A percentile compares a stretch with the other conserved stretches of the same genome.
Evolutionary conservation across 1,139 yeast genomes (phyloP).

Genomic region (Diutina scorzettiae): DNA sequence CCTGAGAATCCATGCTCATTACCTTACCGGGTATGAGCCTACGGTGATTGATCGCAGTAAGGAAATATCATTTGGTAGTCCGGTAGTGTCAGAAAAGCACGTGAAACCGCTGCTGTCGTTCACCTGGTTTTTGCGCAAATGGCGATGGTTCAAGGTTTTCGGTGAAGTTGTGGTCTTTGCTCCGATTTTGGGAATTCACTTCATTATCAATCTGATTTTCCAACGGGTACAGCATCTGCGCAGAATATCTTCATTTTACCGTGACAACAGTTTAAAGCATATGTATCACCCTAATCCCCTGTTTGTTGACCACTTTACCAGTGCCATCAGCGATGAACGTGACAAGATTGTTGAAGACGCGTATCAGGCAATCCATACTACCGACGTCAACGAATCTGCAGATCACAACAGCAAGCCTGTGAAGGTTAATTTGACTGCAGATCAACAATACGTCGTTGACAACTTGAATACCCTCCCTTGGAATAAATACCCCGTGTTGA

Average conservation of each 20-base stretch:
- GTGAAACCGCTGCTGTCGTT: conserved; percentile 13
- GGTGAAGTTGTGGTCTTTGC: conserved; percentile 31
- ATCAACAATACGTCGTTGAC: conserved; percentile 42
- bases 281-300: conserved; percentile 13
- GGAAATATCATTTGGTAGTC: conserved; percentile 15
- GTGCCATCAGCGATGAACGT: conserved; percentile 7
- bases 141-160: conserved; percentile 31
- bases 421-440: conserved; percentile 23
- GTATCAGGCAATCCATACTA: background rate
- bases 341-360: background rate
- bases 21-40: conserved; percentile 39
- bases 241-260: conserved; percentile 21
- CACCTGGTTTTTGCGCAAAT: conserved; percentile 18
- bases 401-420: conserved; percentile 11
- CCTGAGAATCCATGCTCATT: conserved; percentile 14
- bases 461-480: conserved; percentile 49
- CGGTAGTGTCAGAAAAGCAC: background rate
- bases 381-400: conserved; percentile 8
- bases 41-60: conserved; percentile 36
- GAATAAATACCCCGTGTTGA: conserved; percentile 62
- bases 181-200: conserved; percentile 43
- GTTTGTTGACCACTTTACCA: background rate
- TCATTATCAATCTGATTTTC: conserved; percentile 31
- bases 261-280: conserved; percentile 19
- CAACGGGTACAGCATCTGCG: conserved; percentile 25